phyloP scores from a whole-genome alignment of 73 alveolate genomes.

The Effrenium voratum region DNA sequence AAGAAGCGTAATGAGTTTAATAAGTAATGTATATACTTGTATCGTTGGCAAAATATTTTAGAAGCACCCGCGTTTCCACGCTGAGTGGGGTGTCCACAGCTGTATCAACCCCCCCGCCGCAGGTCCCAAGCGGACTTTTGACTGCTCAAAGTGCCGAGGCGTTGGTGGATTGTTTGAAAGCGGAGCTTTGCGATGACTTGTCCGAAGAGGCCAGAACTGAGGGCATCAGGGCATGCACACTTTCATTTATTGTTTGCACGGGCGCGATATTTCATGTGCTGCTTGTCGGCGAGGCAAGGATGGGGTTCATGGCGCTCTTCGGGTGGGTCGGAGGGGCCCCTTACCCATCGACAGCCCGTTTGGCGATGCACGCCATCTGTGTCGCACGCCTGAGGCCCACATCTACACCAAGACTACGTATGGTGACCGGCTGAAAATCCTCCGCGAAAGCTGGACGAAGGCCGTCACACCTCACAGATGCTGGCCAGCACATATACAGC shows the following conservation, averaged over 20 bases:
- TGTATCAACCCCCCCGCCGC: too few relatives aligned
- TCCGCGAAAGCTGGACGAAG: conserved; percentile 82
- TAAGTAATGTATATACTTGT: too few relatives aligned
- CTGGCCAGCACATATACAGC: background rate
- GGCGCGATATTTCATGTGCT: too few relatives aligned
- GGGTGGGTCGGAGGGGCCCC: conserved; percentile 88
- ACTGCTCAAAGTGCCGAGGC: background rate
- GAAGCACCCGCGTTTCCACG: too few relatives aligned
- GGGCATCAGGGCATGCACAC: background rate
- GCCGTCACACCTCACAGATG: background rate
- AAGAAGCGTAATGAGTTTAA: too few relatives aligned
- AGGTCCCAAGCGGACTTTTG: background rate
- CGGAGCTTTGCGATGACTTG: background rate
- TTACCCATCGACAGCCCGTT: background rate
- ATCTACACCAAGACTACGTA: conserved; percentile 37
- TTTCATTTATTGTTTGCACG: background rate
- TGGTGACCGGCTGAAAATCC: conserved; percentile 83
- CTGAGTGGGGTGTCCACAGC: too few relatives aligned
- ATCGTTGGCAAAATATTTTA: too few relatives aligned
- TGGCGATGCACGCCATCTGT: background rate
- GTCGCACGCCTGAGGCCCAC: conserved; percentile 14
- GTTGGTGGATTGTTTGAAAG: background rate
- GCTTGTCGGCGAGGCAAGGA: background rate
- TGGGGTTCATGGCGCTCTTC: conserved; percentile 57
- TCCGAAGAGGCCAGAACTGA: background rate